A percentile compares a stretch with the other conserved stretches of the same genome.
These are phyloP conservation scores for Backusella tarrabulga DNA, from an alignment of 192 early-diverging fungal species.

Conservation along the genomic window DNA sequence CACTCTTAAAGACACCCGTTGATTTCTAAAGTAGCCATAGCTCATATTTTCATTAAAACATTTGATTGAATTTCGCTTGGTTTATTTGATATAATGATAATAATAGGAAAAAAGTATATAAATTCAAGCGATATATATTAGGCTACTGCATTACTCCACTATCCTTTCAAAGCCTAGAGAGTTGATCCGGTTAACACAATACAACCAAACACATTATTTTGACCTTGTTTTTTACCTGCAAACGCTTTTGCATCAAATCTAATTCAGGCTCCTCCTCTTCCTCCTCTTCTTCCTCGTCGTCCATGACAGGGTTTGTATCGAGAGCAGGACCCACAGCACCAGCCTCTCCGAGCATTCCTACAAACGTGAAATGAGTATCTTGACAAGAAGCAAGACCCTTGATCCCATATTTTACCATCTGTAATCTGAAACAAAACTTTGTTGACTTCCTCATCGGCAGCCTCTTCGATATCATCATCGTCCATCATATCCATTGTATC, in stretches of 20 bases:
- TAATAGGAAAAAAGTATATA: neutral
- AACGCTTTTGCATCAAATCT: slow-evolving; percentile 83
- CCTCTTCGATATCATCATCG: slow-evolving; percentile 91
- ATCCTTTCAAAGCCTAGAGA: slow-evolving; percentile 35
- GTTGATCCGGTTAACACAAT: neutral
- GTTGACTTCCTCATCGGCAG: slow-evolving; percentile 92
- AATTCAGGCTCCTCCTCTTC: slow-evolving; percentile 74
- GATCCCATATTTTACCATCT: slow-evolving; percentile 54
- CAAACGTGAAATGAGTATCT: neutral
- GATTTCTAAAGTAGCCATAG: neutral
- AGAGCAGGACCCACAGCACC: slow-evolving; percentile 57
- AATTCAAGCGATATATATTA: neutral
- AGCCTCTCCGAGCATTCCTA: slow-evolving; percentile 57
- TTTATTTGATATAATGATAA: slow-evolving; percentile 1
- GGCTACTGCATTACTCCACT: neutral
- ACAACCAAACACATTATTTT: neutral
- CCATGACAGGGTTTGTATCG: slow-evolving; percentile 34
- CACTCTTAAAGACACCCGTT: neutral
- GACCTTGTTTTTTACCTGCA: slow-evolving; percentile 67
- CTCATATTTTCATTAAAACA: neutral
- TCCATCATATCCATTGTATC: slow-evolving; percentile 86
- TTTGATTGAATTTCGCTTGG: neutral
- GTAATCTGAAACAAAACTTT: slow-evolving; percentile 88
- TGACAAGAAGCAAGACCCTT: neutral
- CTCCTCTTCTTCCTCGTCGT: slow-evolving; percentile 44